Conservation (phyloP, 768 basidiomycete species). For the Coprinopsis sp. region DNA sequence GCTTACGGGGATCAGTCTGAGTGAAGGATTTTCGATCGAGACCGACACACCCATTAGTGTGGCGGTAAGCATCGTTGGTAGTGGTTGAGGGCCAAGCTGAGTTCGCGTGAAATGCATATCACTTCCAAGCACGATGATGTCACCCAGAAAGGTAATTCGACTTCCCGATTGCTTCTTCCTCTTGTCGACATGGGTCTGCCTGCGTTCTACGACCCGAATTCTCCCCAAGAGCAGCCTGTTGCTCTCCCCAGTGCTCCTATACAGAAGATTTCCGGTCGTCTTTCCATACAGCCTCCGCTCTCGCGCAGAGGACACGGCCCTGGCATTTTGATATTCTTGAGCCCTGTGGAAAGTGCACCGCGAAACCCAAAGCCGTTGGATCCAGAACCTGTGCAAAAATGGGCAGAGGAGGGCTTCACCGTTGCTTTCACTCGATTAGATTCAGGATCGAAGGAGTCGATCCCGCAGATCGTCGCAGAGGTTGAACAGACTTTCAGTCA, state of each 20-base stretch:
- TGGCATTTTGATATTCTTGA: slow-evolving; percentile 41
- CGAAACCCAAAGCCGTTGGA: slow-evolving; percentile 33
- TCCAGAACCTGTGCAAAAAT: slow-evolving; percentile 46
- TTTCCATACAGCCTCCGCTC: slow-evolving; percentile 42
- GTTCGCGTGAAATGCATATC: background rate
- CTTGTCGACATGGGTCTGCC: slow-evolving; percentile 2
- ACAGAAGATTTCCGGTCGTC: slow-evolving; percentile 23
- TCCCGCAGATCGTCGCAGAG: slow-evolving; percentile 25
- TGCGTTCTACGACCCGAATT: slow-evolving; percentile 32
- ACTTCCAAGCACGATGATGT: background rate
- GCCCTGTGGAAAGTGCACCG: slow-evolving; percentile 18
- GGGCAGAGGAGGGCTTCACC: slow-evolving; percentile 52
- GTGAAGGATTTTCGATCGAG: no score
- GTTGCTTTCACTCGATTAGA: slow-evolving; percentile 31
- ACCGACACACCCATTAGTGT: no score
- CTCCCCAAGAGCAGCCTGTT: slow-evolving; percentile 36
- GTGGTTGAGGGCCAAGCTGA: background rate
- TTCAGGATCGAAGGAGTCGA: slow-evolving; percentile 15
- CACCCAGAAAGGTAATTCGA: background rate
- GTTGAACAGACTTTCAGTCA: slow-evolving; percentile 32
- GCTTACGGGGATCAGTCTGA: no score
- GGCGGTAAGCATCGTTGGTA: no score
- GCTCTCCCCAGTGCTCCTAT: slow-evolving; percentile 39
- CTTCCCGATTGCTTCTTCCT: background rate
- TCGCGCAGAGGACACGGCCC: slow-evolving; percentile 46